Evolutionary conservation across 345 rosid species (phyloP).

Genomic region (Gossypium sturtianum): DNA sequence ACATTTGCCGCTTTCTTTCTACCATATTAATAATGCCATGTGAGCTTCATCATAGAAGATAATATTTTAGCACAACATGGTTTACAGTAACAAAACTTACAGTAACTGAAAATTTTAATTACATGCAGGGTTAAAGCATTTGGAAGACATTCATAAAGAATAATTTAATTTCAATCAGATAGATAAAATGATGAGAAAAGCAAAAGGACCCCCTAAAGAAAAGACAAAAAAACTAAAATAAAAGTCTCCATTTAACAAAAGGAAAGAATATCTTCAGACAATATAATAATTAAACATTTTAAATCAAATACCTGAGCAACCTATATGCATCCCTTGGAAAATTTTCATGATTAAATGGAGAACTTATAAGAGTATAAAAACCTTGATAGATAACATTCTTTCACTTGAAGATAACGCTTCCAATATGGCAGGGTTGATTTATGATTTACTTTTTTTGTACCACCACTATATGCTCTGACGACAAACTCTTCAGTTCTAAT

Average conservation of each 20-base stretch:
- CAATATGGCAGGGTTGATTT: slow-evolving; percentile 85
- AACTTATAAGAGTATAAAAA: slow-evolving; percentile 19
- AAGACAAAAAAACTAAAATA: background rate
- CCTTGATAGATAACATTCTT: slow-evolving; percentile 76
- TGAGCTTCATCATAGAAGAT: too few species aligned
- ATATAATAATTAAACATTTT: too few species aligned
- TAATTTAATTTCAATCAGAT: background rate
- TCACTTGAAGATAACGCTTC: slow-evolving; percentile 78
- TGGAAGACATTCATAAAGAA: background rate
- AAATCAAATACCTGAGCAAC: background rate
- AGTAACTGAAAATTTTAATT: background rate
- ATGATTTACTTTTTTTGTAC: slow-evolving; percentile 72
- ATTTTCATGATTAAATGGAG: background rate
- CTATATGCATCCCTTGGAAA: background rate
- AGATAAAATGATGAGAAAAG: background rate
- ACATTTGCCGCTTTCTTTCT: background rate
- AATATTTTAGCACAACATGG: too few species aligned
- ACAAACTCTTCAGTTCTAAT: slow-evolving; percentile 85
- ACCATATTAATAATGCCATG: background rate
- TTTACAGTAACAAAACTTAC: too few species aligned
- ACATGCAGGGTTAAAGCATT: background rate
- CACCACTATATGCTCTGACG: slow-evolving; percentile 79
- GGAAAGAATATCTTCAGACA: too few species aligned
- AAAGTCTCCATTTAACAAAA: background rate
- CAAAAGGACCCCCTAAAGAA: background rate